These are phyloP conservation scores for Blastobotrys americana DNA, from an alignment of 805 yeast species.

Conservation along the genomic window DNA sequence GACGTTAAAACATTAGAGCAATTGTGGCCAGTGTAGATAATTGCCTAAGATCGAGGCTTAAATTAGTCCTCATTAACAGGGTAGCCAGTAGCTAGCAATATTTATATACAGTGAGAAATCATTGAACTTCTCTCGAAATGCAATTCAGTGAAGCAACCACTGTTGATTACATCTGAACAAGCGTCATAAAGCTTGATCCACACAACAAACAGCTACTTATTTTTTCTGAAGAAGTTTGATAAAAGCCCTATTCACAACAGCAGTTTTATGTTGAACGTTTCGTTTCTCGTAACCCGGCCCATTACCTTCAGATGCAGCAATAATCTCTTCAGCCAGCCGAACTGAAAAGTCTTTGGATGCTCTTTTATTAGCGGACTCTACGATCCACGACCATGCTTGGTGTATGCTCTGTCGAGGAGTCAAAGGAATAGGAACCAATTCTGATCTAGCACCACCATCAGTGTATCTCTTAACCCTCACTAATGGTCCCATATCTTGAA, in stretches of 20 bases:
- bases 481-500: constrained; percentile 80
- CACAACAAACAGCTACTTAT: too few species aligned
- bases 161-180: too few species aligned
- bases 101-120: too few species aligned
- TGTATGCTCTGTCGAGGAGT: constrained; percentile 76
- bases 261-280: constrained; percentile 73
- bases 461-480: constrained; percentile 68
- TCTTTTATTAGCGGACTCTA: constrained; percentile 76
- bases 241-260: constrained; percentile 83
- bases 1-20: too few species aligned
- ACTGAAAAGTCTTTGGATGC: constrained; percentile 77
- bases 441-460: constrained; percentile 80
- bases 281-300: constrained; percentile 80
- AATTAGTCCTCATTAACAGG: too few species aligned
- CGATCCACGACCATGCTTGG: constrained; percentile 83
- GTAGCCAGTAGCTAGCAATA: too few species aligned
- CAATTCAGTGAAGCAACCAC: too few species aligned
- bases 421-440: constrained; percentile 75
- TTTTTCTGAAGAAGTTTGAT: constrained; percentile 33
- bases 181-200: too few species aligned
- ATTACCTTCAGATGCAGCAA: constrained; percentile 68
- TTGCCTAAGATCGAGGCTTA: too few species aligned
- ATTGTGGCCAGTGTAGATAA: too few species aligned
- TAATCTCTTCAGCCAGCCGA: constrained; percentile 82
- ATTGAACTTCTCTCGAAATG: too few species aligned